Evolutionary conservation across 2,329 filamentous ascomycete species (phyloP).

Genomic region (Gnomoniopsis sp.): DNA sequence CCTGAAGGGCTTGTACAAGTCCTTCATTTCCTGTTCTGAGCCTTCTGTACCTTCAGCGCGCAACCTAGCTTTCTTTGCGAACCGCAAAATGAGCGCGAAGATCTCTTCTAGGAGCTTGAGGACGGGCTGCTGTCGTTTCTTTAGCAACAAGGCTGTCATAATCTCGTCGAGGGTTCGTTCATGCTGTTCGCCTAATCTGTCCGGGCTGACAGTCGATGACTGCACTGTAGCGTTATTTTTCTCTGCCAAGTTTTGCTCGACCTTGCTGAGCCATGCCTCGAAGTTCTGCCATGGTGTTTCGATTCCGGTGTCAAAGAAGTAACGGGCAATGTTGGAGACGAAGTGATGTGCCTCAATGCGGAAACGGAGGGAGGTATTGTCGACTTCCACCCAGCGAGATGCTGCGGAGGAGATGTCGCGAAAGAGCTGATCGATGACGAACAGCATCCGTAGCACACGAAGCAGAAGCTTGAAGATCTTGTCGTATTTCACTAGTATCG

Average conservation of each 20-base stretch:
- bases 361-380: constrained; percentile 55
- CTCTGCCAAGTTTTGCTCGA: constrained; percentile 45
- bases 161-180: constrained; percentile 72
- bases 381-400: constrained; percentile 23
- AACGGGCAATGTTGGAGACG: constrained; percentile 66
- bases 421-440: constrained; percentile 65
- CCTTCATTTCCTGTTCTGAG: constrained; percentile 26
- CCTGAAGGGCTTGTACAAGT: constrained; percentile 63
- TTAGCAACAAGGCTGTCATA: constrained; percentile 67
- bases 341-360: constrained; percentile 78
- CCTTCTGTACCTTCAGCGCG: constrained; percentile 34
- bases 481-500: constrained; percentile 76
- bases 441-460: constrained; percentile 73
- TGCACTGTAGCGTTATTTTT: constrained; percentile 25
- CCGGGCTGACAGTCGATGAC: constrained; percentile 49
- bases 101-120: constrained; percentile 73
- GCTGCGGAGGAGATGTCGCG: constrained; percentile 44
- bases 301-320: constrained; percentile 79
- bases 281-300: constrained; percentile 70
- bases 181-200: constrained; percentile 65
- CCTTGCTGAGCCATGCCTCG: constrained; percentile 57
- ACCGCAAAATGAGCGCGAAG: constrained; percentile 68
- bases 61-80: constrained; percentile 53
- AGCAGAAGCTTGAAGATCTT: constrained; percentile 77
- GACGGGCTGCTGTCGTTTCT: constrained; percentile 71